Evolutionary conservation across 177 flowering plant genomes (phyloP), one percentile per base, ranked within the genome.

Genomic region (Vitis hybrid): DNA sequence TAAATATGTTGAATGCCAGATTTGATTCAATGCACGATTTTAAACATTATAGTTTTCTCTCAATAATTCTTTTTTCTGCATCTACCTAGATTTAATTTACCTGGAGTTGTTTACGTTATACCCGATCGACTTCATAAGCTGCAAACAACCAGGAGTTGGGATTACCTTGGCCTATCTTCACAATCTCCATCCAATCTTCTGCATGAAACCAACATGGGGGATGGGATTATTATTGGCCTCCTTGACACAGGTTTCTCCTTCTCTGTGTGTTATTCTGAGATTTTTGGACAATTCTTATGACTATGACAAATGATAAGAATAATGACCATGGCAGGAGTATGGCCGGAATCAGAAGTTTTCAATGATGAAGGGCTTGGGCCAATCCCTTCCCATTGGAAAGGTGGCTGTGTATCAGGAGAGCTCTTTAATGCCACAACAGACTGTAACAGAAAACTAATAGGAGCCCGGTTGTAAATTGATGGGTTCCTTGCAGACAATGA

Each of bases 111-210:
- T 50, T 70, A 67, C 17, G 84, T 88, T 8, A 74, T 80, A 17
- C 81, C 81, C 1, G 79, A 79, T 70, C 68, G 60, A 10, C 18
- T 83, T 66, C 73, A 74, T 66, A 74, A 69, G 65, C 75, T 83
- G 51, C 88, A 83, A 51, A 87, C 89, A 5, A 87, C 89, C 2
- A 68, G 89, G 72, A 87, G 88, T 66, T 85, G 88, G 88, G 91
- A 87, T 63, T 87, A 64, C 66, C 80, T 87, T 1, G 80, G 84
- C 8, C 80, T 88, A 54, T 62, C 78, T 64, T 45, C 76, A n/a
- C 21, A 67, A 50, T 39, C 75, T 26, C 59, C 70, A 4, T 17
- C 51, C 23, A 72, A 72, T 70, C 60, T 81, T 45, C 75, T 85
- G 9, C 62, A 79, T 9, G 51, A 65, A 1, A 65, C 73, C 66